These are phyloP conservation scores for Trebouxia gelatinosa DNA, from an alignment of 163 green algal genomes.

Conservation along the genomic window DNA sequence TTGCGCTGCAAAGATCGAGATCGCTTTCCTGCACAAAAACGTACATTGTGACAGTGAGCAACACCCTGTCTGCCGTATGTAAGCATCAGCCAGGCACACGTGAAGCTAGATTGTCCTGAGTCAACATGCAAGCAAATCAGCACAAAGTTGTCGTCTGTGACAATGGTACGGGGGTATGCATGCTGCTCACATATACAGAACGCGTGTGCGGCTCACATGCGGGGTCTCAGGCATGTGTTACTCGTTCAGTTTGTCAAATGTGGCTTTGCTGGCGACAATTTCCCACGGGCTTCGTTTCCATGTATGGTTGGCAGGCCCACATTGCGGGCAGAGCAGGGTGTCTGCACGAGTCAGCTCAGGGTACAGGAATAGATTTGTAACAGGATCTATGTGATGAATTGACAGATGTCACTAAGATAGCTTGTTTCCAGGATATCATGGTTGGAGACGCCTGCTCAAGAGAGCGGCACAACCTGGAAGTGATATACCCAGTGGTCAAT, in stretches of 20 bases:
- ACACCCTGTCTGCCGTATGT: no score
- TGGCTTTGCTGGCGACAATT: conserved; percentile 69
- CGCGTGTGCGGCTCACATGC: no score
- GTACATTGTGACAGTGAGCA: no score
- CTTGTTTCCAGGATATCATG: conserved; percentile 58
- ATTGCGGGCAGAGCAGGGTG: conserved; percentile 41
- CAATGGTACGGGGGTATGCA: conserved; percentile 43
- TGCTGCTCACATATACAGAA: background rate
- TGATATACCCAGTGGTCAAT: conserved; percentile 72
- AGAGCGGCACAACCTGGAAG: conserved; percentile 59
- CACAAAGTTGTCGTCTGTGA: conserved; percentile 36
- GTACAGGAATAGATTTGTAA: no score
- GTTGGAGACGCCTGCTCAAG: conserved; percentile 54
- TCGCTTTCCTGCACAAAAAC: no score
- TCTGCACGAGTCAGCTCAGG: conserved; percentile 39
- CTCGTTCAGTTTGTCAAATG: conserved; percentile 61
- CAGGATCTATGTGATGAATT: no score
- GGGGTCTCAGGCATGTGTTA: no score
- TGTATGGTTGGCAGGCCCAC: conserved; percentile 63
- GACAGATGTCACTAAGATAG: no score
- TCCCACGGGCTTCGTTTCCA: conserved; percentile 59
- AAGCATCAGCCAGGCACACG: background rate
- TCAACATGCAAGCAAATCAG: conserved; percentile 1
- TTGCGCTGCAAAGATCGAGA: no score
- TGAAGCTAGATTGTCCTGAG: background rate